Conservation (phyloP, 805 yeast genomes). For the Saturnispora quitensis region DNA sequence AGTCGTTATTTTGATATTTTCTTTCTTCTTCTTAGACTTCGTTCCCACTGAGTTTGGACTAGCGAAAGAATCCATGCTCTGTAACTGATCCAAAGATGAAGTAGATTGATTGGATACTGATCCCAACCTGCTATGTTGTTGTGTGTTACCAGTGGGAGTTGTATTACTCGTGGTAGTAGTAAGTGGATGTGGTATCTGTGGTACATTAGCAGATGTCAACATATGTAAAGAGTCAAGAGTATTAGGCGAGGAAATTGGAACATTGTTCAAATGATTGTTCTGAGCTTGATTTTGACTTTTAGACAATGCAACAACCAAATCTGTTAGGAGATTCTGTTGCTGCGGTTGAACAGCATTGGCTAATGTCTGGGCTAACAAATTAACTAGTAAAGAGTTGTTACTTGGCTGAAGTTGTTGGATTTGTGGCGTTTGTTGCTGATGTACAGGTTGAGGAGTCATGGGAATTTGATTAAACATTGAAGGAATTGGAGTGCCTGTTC, state of each 20-base stretch:
- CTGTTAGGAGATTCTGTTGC: constrained; percentile 6
- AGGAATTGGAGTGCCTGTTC: constrained; percentile 1
- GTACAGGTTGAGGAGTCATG: constrained; percentile 3
- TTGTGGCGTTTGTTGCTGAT: constrained; percentile 5
- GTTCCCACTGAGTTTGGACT: background rate
- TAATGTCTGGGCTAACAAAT: constrained; percentile 10
- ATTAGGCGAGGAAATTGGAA: background rate
- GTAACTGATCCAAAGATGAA: background rate
- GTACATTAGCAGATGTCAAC: background rate
- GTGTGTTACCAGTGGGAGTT: constrained; percentile 12
- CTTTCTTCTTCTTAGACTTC: background rate
- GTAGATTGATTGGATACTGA: background rate
- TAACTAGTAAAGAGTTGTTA: constrained; percentile 7
- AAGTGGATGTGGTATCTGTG: background rate
- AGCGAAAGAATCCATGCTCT: background rate
- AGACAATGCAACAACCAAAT: constrained; percentile 4
- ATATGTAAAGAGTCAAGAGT: background rate
- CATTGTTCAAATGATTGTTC: background rate
- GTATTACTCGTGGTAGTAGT: background rate
- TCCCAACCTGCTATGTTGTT: background rate
- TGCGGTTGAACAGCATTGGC: constrained; percentile 11
- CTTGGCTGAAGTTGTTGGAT: constrained; percentile 10
- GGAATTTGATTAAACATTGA: background rate
- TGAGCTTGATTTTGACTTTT: background rate
- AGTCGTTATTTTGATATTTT: background rate